Base-by-base conservation (phyloP, 371 early-diverging fungal species). In the Encephalitozoon intestinalis region DNA sequence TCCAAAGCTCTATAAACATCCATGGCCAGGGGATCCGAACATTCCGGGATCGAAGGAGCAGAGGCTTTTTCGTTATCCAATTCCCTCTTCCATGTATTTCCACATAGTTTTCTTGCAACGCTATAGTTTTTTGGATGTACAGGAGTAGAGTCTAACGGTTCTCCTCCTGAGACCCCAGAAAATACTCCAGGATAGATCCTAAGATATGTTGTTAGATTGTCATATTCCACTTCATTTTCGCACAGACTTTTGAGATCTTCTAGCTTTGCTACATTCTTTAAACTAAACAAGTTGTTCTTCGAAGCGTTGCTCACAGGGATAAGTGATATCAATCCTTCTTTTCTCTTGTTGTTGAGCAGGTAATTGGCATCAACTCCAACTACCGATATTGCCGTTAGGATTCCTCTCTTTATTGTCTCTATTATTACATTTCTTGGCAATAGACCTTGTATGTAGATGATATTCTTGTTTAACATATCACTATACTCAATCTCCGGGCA, bases 401-500 rank as follows among this genome's bases (percentile, higher is more conserved):
- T 44, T 28, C 64, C 70, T 30, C 30, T 68, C 25, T 39, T 70
- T 18, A 76, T 67, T 15, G 21, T 46, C 25, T 40, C 25, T 1
- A 52, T 11, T 18, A 43, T 34, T 44, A 34, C 46, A 25, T 64
- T 43, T 63, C 54, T 53, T 4, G 58, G 28, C n/a, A 58, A 34
- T 12, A 18, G 0, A 1, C n/a, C n/a, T 31, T 58, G 37, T 6
- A 46, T n/a, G 21, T 46, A 50, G 11, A 66, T n/a, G 41, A 66
- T 50, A 25, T 18, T 23, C 30, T 69, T 69, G 11, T 49, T 26
- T 40, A 69, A 2, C 40, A 69, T 44, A 5, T 49, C 40, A 6
- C 50, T 50, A 9, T 49, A 67, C 53, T 66, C 67, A 7, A 67
- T 46, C 37, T 74, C 75, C 40, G 75, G 75, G 49, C 37, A 75